Percentiles rank a stretch among this genome's conserved stretches.
Conservation (phyloP, 2,329 filamentous ascomycete genomes). For the Pseudocercospora musae region DNA sequence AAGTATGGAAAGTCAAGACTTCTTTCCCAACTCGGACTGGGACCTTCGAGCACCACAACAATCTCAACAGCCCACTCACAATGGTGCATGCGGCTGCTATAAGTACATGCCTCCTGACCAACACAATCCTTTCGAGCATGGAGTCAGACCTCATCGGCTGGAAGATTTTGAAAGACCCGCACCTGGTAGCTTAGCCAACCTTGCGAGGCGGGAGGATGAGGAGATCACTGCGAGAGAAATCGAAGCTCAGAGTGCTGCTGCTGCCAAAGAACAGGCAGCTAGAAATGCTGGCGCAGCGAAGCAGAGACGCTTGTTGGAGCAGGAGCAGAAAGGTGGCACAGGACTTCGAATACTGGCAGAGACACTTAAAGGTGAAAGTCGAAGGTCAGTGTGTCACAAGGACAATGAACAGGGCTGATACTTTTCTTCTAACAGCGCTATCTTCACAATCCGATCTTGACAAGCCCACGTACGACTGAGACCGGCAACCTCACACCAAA, state of each 20-base stretch:
- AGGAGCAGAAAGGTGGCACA: background rate
- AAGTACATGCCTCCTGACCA: constrained; percentile 2
- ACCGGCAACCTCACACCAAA: constrained; percentile 6
- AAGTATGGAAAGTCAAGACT: background rate
- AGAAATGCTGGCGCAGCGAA: background rate
- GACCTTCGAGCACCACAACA: background rate
- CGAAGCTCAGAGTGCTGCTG: background rate
- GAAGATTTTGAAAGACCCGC: background rate
- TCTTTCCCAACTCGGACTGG: background rate
- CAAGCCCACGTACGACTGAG: background rate
- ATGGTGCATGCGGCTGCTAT: background rate
- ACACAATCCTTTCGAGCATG: constrained; percentile 6
- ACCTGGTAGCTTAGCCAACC: background rate
- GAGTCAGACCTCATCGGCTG: background rate
- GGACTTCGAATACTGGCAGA: background rate
- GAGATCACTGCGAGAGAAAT: background rate
- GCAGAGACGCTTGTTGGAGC: background rate
- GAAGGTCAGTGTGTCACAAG: background rate
- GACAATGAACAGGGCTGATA: no score
- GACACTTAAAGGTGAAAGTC: constrained; percentile 1
- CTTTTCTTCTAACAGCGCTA: background rate
- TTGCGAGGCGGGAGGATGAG: background rate
- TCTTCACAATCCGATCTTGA: constrained; percentile 8
- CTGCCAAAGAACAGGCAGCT: background rate
- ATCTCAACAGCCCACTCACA: background rate